A percentile compares a stretch with the other conserved stretches of the same genome.
Evolutionary conservation across 176 grass and related monocot genomes (phyloP).

Genomic region (Bolboschoenus planiculmis): DNA sequence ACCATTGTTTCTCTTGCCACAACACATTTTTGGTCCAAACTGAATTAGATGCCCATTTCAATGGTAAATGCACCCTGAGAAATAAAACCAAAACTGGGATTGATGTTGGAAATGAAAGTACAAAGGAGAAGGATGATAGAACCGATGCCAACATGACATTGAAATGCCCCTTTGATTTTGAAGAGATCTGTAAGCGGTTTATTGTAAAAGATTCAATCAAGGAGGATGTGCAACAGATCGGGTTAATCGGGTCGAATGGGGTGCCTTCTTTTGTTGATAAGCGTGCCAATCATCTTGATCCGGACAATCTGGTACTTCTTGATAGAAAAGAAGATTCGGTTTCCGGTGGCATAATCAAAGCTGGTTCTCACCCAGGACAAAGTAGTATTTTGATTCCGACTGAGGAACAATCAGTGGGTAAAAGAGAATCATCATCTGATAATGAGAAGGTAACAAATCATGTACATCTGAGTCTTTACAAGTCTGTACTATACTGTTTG

Average conservation of each 20-base stretch:
- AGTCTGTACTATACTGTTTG: not conserved
- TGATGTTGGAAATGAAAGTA: conserved; percentile 37
- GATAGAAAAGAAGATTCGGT: conserved; percentile 37
- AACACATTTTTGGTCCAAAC: conserved; percentile 37
- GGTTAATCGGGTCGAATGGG: conserved; percentile 69
- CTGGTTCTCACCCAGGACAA: conserved; percentile 31
- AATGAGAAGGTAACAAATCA: conserved; percentile 30
- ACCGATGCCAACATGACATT: conserved; percentile 33
- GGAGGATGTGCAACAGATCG: conserved; percentile 72
- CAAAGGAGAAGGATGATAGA: conserved; percentile 46
- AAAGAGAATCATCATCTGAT: conserved; percentile 40
- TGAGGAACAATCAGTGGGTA: conserved; percentile 37
- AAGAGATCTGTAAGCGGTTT: conserved; percentile 75
- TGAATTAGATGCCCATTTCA: conserved; percentile 73
- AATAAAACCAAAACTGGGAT: conserved; percentile 23
- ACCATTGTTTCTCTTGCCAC: conserved; percentile 83
- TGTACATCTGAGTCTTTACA: not conserved
- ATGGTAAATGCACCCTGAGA: conserved; percentile 50
- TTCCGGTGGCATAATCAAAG: conserved; percentile 27
- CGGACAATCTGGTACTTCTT: conserved; percentile 32
- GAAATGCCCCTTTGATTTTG: conserved; percentile 80
- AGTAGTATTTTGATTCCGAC: conserved; percentile 28
- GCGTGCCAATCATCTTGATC: conserved; percentile 52
- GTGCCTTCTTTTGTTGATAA: conserved; percentile 66
- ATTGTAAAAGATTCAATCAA: conserved; percentile 64